Base-by-base conservation (phyloP, 208 protist genomes). In the Novymonas esmeraldas region DNA sequence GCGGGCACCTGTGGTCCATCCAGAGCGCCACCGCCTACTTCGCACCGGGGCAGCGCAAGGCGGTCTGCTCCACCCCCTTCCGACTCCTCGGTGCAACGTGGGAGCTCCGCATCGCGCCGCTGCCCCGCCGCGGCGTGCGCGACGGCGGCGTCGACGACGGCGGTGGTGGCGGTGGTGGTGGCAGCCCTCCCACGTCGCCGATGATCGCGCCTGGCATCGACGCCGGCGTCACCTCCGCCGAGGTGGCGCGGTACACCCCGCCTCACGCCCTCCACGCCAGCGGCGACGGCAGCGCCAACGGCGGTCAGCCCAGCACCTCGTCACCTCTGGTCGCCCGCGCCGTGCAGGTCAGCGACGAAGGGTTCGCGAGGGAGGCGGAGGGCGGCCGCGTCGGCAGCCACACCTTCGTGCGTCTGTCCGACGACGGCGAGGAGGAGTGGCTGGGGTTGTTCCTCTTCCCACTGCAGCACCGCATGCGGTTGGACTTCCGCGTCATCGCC, bases 401-500 rank as follows among this genome's bases (percentile, higher is more conserved):
- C n/a, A 36, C 24, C 14, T 7, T 48, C 2, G 39, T 5, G 56
- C 56, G 22, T 1, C 24, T 24, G 56, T 31, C 56, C 29, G 64
- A 45, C 13, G 60, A 60, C 16, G 72, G 22, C 4, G 78, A 78
- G 58, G 78, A 84, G 52, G 76, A 90, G 71, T 77, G 76, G 67
- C 76, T 94, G 10, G 84, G 83, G 9, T 28, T 90, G 39, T 94
- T 89, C 77, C 57, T 94, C 20, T 87, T 79, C 41, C 84, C 84
- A 4, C 44, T 73, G 44, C 62, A 78, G 6, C 87, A 93, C 64
- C 58, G 57, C 20, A 33, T 73, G 57, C 87, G 87, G 18, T 52
- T 93, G 34, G 84, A 93, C 71, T 93, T 87, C 61, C 84, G 87
- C 50, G 74, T 91, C 24, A 84, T 84, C 11, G 77, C 78, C 62